Evolutionary conservation across 78 protist species (phyloP).

Genomic region (Dictyostelium brefeldianum): DNA sequence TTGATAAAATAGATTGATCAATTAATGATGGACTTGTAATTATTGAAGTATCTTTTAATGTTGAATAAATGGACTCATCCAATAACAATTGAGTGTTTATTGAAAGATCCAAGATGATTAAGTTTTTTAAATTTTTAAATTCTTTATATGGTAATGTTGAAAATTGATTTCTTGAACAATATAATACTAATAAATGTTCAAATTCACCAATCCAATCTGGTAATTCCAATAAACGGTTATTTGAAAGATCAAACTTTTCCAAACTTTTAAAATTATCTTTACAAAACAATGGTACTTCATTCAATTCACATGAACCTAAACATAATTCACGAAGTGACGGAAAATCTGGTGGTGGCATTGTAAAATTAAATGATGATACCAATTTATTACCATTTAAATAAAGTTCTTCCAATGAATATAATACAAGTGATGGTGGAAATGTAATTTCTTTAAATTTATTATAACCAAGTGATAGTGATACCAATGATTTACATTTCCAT

Average conservation of each 20-base stretch:
- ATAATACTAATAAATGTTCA: constrained; percentile 31
- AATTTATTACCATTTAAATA: constrained; percentile 46
- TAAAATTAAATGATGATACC: neutral
- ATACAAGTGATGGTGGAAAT: constrained; percentile 14
- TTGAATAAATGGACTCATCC: constrained; percentile 2
- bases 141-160: neutral
- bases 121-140: neutral
- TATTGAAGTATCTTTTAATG: constrained; percentile 12
- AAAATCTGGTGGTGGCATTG: neutral
- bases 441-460: constrained; percentile 7
- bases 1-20: neutral
- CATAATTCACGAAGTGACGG: constrained; percentile 45
- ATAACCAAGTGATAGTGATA: constrained; percentile 28
- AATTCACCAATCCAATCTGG: neutral
- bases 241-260: constrained; percentile 48
- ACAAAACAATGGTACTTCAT: constrained; percentile 23
- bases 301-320: constrained; percentile 37
- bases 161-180: constrained; percentile 10
- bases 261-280: neutral
- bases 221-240: neutral
- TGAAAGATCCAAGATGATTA: constrained; percentile 25
- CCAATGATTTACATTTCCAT: constrained; percentile 49
- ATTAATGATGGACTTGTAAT: neutral
- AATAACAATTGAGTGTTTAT: neutral
- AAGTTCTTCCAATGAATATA: constrained; percentile 50